A percentile compares a stretch with the other conserved stretches of the same genome.
Evolutionary conservation across 371 early-diverging fungal genomes (phyloP).

Genomic region (Thermomucor indicae-seudaticae): DNA sequence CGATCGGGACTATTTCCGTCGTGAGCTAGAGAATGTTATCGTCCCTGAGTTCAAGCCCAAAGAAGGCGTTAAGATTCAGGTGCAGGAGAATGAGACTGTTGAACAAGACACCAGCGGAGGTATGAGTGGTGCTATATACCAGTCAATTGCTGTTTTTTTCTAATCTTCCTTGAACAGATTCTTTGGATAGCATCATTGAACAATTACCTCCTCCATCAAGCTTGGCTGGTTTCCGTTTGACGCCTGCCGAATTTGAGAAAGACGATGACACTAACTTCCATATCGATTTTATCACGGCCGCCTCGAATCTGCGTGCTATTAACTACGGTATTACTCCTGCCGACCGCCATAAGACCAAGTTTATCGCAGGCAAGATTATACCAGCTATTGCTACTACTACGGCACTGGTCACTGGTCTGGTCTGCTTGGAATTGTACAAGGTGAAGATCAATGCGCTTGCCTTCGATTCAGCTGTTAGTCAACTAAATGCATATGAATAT

Average conservation of each 20-base stretch:
- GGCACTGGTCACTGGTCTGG: slow-evolving; percentile 97
- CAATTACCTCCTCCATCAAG: slow-evolving; percentile 70
- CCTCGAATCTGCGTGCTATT: slow-evolving; percentile 96
- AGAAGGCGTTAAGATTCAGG: slow-evolving; percentile 96
- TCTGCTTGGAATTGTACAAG: slow-evolving; percentile 98
- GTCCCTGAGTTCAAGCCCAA: slow-evolving; percentile 90
- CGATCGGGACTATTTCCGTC: slow-evolving; percentile 69
- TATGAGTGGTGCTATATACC: slow-evolving; percentile 1
- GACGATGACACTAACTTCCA: slow-evolving; percentile 99
- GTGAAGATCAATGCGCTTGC: slow-evolving; percentile 17
- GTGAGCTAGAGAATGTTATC: slow-evolving; percentile 60
- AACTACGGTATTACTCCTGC: slow-evolving; percentile 96
- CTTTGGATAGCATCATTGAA: slow-evolving; percentile 63
- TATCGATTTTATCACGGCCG: slow-evolving; percentile 98
- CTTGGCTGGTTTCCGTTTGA: slow-evolving; percentile 74
- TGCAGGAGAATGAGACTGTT: slow-evolving; percentile 77
- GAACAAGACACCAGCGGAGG: slow-evolving; percentile 26
- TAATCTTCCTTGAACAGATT: slow-evolving; percentile 26
- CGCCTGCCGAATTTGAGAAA: slow-evolving; percentile 96
- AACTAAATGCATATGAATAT: background rate
- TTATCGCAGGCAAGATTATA: slow-evolving; percentile 99
- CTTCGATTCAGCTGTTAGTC: too few relatives aligned
- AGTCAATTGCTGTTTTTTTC: background rate
- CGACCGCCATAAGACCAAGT: slow-evolving; percentile 96
- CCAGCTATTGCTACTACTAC: slow-evolving; percentile 99